Base-by-base conservation (phyloP, 768 basidiomycete genomes). In the Kwoniella bestiolae region DNA sequence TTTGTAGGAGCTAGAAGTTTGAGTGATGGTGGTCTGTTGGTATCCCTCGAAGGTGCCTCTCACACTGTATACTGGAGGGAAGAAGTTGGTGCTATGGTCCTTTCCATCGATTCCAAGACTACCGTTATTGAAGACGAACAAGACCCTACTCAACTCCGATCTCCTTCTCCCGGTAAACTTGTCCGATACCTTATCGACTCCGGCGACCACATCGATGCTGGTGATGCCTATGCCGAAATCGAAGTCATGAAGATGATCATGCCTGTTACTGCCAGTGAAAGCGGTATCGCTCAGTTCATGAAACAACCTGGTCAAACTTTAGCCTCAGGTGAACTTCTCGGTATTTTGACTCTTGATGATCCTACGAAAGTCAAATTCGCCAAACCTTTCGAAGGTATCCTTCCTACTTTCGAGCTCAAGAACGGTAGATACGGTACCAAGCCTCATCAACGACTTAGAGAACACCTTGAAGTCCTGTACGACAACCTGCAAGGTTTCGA, bases 221-320 rank as follows among this genome's bases (percentile, higher is more conserved):
- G 96, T 21, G 93, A 98, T 68, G 90, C 91, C 65, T 98, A 97
- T 80, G 96, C 96, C 56, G 96, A 99, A 79, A 97, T 99, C 49
- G 96, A 98, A 86, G 83, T 83, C 74, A 94, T 96, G 93, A 97
- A 99, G 84, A 99, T 98, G 96, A 96, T 96, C 82, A 96, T 99
- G 95, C 94, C 94, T 3, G 87, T 99, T 60, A 88, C 92, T 60
- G 93, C 94, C 5, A 87, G 90, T 2, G 96, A 99, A 80, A 92
- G 95, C 79, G 96, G 96, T 75, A 86, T 89, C 50, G 89, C 94
- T 18, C 94, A 95, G 74, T 88, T 98, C 74, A 92, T 98, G 82
- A 99, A 98, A 83, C 96, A 99, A 80, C 92, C 96, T 61, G 96
- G 96, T 74, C 92, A 94, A 77, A 94, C 92, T 70, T 87, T 99